Evolutionary conservation across 139 green algal genomes (phyloP).

Genomic region (Chlamydomonas sp.): DNA sequence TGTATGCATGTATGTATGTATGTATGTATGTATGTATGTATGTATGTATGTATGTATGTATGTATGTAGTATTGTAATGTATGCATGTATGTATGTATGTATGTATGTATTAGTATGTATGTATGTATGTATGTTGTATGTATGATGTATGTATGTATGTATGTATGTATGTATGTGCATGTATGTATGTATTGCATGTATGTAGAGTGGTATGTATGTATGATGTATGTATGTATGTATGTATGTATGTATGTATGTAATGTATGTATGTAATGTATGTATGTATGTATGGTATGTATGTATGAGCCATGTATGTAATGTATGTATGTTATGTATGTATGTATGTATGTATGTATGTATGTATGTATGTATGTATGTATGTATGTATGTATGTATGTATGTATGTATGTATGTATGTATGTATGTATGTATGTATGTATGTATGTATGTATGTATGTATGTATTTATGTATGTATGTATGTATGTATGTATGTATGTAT

Average conservation of each 20-base stretch:
- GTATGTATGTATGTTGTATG: too few species aligned
- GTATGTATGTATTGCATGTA: too few species aligned
- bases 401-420: conserved; percentile 2
- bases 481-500: conserved; percentile 1
- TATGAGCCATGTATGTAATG: not conserved
- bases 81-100: not conserved
- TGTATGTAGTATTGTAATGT: too few species aligned
- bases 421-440: not conserved
- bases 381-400: not conserved
- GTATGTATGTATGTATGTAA: not conserved
- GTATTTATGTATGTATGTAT: not conserved
- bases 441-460: not conserved
- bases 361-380: not conserved
- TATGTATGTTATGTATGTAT: too few species aligned
- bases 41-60: not conserved
- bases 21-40: not conserved
- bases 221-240: conserved; percentile 1
- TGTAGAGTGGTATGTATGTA: not conserved
- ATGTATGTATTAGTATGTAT: not conserved
- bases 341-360: conserved; percentile 1
- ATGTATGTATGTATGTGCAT: not conserved
- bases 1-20: not conserved
- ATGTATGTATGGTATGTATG: not conserved
- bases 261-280: too few species aligned
- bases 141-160: not conserved